phyloP scores from a whole-genome alignment of 2,329 filamentous ascomycete genomes.

The Monosporascus sp. region DNA sequence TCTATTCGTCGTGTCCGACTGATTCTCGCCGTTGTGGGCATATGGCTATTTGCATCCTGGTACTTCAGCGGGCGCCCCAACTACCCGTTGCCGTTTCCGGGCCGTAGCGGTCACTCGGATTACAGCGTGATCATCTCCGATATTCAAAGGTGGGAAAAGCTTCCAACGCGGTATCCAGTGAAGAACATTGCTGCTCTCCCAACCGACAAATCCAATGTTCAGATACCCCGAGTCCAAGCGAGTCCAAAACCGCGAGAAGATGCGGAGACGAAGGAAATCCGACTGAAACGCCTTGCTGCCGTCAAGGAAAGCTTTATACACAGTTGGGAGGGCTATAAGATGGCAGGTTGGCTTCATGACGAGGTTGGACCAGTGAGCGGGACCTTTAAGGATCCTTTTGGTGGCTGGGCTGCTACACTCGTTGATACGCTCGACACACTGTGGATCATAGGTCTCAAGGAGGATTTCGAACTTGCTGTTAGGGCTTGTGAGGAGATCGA shows the following conservation, averaged over 20 bases:
- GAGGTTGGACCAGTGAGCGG: constrained; percentile 56
- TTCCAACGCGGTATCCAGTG: constrained; percentile 30
- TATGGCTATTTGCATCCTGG: constrained; percentile 27
- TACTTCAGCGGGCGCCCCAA: constrained; percentile 23
- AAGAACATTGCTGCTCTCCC: constrained; percentile 30
- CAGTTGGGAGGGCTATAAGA: constrained; percentile 57
- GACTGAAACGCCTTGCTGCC: constrained; percentile 34
- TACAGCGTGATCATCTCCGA: too few species aligned
- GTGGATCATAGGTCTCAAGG: constrained; percentile 64
- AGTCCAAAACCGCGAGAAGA: constrained; percentile 42
- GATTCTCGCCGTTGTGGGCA: constrained; percentile 20
- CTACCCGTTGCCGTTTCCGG: constrained; percentile 9
- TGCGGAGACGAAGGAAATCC: constrained; percentile 25
- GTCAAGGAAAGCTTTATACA: constrained; percentile 48
- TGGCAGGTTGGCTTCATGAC: constrained; percentile 59
- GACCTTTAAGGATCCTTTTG: constrained; percentile 50
- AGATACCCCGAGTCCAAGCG: constrained; percentile 56
- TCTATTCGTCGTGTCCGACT: constrained; percentile 24
- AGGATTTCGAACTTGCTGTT: constrained; percentile 61
- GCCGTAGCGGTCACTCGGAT: not conserved
- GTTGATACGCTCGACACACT: constrained; percentile 66
- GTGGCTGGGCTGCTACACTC: constrained; percentile 62
- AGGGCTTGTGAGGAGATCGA: constrained; percentile 53
- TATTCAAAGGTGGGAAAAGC: constrained; percentile 25
- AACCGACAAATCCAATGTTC: constrained; percentile 33